Conservation (phyloP, 2,329 filamentous ascomycete species). For the Xylaria polymorpha region DNA sequence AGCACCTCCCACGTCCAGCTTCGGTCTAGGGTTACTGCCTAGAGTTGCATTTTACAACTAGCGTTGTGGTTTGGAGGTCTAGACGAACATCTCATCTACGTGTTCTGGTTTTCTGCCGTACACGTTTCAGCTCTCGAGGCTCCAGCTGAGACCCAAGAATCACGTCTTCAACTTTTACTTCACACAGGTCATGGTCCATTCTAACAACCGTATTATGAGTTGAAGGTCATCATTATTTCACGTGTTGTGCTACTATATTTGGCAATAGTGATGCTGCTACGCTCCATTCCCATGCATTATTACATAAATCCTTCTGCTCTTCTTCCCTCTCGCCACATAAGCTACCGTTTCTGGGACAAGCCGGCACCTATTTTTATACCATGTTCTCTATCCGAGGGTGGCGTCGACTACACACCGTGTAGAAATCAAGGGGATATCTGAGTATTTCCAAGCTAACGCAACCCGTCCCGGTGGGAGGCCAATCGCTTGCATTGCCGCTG, state of each 20-base stretch:
- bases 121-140: slow-evolving; percentile 30
- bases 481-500: slow-evolving; percentile 29
- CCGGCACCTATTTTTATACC: neutral
- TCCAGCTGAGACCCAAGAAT: slow-evolving; percentile 19
- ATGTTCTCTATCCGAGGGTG: slow-evolving; percentile 4
- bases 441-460: neutral
- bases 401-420: slow-evolving; percentile 12
- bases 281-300: neutral
- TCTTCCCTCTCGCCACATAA: neutral
- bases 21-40: slow-evolving; percentile 4
- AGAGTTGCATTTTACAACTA: slow-evolving; percentile 20
- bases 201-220: neutral
- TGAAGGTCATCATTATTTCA: neutral
- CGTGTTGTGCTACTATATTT: neutral
- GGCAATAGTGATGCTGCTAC: neutral
- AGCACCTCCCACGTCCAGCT: slow-evolving; percentile 11
- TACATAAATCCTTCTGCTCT: neutral
- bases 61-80: slow-evolving; percentile 3
- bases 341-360: neutral
- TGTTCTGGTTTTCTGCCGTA: slow-evolving; percentile 25
- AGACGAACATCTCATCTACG: slow-evolving; percentile 10
- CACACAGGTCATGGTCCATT: slow-evolving; percentile 8
- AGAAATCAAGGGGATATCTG: no score
- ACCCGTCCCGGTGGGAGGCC: slow-evolving; percentile 4
- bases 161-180: neutral